These are phyloP conservation scores for Mimosa bimucronata DNA, from an alignment of 306 rosid species.

Conservation along the genomic window DNA sequence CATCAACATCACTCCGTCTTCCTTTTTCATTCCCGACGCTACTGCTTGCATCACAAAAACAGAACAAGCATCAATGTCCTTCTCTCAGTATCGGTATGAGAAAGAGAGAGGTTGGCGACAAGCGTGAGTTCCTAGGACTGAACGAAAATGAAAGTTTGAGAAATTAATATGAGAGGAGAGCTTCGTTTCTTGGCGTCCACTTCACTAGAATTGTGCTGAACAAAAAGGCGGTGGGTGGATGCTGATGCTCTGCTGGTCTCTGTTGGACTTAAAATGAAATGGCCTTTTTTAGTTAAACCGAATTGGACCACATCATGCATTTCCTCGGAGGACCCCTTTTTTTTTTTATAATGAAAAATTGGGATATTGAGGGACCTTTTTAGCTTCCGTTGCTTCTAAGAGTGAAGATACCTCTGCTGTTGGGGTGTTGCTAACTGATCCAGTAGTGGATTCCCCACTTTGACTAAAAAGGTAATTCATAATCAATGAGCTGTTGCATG, in stretches of 20 bases:
- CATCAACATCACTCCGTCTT: conserved; percentile 39
- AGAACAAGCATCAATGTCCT: not conserved
- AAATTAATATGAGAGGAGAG: conserved; percentile 39
- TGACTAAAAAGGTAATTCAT: not conserved
- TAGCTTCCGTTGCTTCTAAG: conserved; percentile 28
- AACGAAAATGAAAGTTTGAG: conserved; percentile 9
- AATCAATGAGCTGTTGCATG: not conserved
- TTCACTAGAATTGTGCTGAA: conserved; percentile 83
- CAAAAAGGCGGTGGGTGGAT: conserved; percentile 58
- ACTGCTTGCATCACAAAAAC: not conserved
- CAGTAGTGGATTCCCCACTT: not conserved
- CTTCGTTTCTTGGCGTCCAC: conserved; percentile 99
- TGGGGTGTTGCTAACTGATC: not conserved
- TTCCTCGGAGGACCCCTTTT: not conserved
- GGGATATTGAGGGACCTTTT: not conserved
- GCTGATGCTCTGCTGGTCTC: conserved; percentile 31
- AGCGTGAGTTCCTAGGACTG: conserved; percentile 26
- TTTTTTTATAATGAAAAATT: not conserved
- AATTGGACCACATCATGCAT: not conserved
- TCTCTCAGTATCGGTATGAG: not conserved
- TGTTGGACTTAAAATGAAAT: no score
- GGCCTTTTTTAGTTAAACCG: conserved; percentile 39
- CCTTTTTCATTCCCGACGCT: conserved; percentile 43
- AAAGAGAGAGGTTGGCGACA: conserved; percentile 24
- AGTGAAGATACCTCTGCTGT: conserved; percentile 18